Conservation (phyloP, 768 basidiomycete species). For the Hygrocybe coccinea region DNA sequence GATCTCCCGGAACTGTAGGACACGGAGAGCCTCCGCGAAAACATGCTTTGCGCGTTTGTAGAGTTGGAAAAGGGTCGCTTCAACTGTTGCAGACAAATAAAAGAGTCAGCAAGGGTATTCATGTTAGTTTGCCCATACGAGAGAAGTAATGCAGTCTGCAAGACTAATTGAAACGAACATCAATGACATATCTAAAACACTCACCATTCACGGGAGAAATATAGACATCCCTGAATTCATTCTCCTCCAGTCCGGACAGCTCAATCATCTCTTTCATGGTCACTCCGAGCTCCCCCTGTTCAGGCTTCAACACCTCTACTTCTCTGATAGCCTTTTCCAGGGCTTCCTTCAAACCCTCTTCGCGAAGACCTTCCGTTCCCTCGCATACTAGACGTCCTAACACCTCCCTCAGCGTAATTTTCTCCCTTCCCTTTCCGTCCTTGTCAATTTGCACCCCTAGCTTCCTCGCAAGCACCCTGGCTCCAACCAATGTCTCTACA, state of each 20-base stretch:
- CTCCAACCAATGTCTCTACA: conserved; percentile 82
- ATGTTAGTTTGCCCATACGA: not conserved
- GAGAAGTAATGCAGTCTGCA: not conserved
- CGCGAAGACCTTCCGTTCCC: conserved; percentile 38
- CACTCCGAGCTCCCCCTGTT: conserved; percentile 52
- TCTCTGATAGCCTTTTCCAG: conserved; percentile 45
- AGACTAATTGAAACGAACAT: not conserved
- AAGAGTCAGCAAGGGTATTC: not conserved
- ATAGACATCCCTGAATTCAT: conserved; percentile 61
- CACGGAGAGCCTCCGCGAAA: conserved; percentile 72
- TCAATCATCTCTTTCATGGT: conserved; percentile 71
- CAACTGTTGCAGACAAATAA: conserved; percentile 42
- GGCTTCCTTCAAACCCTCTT: conserved; percentile 41
- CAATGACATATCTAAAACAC: conserved; percentile 15
- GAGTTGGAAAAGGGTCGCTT: conserved; percentile 75
- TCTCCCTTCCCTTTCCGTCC: conserved; percentile 38
- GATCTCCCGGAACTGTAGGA: conserved; percentile 68
- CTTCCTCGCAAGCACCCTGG: conserved; percentile 61
- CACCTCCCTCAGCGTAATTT: conserved; percentile 63
- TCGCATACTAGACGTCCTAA: conserved; percentile 53
- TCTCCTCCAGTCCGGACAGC: conserved; percentile 52
- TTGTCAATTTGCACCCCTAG: conserved; percentile 39
- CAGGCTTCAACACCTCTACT: conserved; percentile 41
- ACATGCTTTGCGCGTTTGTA: conserved; percentile 82
- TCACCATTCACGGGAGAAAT: conserved; percentile 76